These are phyloP conservation scores for Hortiboletus campestris DNA, from an alignment of 768 basidiomycete species.

Conservation along the genomic window DNA sequence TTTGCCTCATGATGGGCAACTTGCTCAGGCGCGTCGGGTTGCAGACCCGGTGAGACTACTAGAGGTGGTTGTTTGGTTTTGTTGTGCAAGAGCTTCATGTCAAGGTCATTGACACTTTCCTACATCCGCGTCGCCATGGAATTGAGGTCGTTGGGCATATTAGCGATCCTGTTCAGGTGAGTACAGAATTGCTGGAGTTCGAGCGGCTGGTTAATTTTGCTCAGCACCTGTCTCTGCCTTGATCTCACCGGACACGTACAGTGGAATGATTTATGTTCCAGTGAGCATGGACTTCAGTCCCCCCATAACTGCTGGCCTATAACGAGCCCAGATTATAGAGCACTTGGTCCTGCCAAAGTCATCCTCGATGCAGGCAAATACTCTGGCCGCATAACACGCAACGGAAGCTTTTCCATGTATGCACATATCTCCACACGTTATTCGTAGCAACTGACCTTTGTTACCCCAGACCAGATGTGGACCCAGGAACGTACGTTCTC, in stretches of 20 bases:
- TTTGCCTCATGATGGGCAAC: slow-evolving; percentile 74
- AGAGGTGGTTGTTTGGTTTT: slow-evolving; percentile 24
- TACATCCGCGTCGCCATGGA: slow-evolving; percentile 14
- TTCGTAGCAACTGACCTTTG: slow-evolving; percentile 9
- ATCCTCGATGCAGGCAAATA: slow-evolving; percentile 58
- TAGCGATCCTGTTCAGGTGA: slow-evolving; percentile 16
- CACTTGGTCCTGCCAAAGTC: slow-evolving; percentile 57
- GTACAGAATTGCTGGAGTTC: not conserved
- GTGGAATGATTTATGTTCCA: slow-evolving; percentile 70
- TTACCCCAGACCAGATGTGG: slow-evolving; percentile 57
- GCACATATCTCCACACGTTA: slow-evolving; percentile 19
- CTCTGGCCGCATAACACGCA: slow-evolving; percentile 49
- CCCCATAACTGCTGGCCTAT: slow-evolving; percentile 11
- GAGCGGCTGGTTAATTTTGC: not conserved
- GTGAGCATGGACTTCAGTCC: slow-evolving; percentile 35
- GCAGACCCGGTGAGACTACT: no score
- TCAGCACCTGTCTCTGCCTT: slow-evolving; percentile 37
- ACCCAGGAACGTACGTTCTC: slow-evolving; percentile 66
- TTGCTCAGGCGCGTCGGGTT: not conserved
- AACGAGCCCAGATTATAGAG: slow-evolving; percentile 30
- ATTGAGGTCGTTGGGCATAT: slow-evolving; percentile 5
- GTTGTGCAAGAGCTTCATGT: slow-evolving; percentile 15
- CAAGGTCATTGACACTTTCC: not conserved
- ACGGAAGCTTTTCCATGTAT: slow-evolving; percentile 70
- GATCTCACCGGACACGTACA: slow-evolving; percentile 62